phyloP scores from a whole-genome alignment of 2,329 filamentous ascomycete species.

The Pseudogymnoascus sp. region DNA sequence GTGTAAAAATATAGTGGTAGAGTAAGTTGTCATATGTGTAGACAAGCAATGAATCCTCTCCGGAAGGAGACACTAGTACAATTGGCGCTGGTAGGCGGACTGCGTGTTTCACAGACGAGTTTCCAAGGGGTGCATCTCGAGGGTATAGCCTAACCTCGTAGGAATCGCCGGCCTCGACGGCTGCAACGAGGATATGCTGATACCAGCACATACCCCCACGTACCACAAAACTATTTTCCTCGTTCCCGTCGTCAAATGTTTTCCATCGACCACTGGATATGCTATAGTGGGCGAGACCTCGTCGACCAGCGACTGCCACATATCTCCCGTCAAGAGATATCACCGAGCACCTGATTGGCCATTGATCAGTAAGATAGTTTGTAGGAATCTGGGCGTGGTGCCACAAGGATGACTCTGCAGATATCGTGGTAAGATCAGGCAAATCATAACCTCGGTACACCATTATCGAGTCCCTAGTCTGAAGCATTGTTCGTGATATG shows the following conservation, averaged over 20 bases:
- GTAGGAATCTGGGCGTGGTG: conserved; percentile 81
- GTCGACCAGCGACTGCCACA: conserved; percentile 86
- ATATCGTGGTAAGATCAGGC: conserved; percentile 82
- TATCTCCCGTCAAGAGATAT: conserved; percentile 90
- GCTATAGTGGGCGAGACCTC: conserved; percentile 91
- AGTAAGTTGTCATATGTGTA: conserved; percentile 96
- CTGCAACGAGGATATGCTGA: conserved; percentile 86
- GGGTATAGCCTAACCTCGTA: conserved; percentile 91
- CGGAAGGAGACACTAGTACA: conserved; percentile 81
- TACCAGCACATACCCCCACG: conserved; percentile 98
- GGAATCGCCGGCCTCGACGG: conserved; percentile 74
- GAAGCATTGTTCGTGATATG: conserved; percentile 77
- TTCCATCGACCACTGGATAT: conserved; percentile 93
- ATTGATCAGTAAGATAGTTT: conserved; percentile 79
- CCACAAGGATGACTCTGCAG: conserved; percentile 89
- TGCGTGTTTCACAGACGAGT: conserved; percentile 61
- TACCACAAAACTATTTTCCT: conserved; percentile 86
- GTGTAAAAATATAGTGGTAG: conserved; percentile 86
- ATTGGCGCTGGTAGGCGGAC: conserved; percentile 75
- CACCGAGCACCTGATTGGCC: conserved; percentile 81
- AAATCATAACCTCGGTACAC: conserved; percentile 90
- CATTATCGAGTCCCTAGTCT: conserved; percentile 81
- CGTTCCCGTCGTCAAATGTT: conserved; percentile 70
- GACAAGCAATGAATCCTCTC: conserved; percentile 87
- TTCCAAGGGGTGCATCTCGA: conserved; percentile 70